These are phyloP conservation scores for Fusarium lyarnte DNA, from an alignment of 2,329 filamentous ascomycete species.

Conservation along the genomic window DNA sequence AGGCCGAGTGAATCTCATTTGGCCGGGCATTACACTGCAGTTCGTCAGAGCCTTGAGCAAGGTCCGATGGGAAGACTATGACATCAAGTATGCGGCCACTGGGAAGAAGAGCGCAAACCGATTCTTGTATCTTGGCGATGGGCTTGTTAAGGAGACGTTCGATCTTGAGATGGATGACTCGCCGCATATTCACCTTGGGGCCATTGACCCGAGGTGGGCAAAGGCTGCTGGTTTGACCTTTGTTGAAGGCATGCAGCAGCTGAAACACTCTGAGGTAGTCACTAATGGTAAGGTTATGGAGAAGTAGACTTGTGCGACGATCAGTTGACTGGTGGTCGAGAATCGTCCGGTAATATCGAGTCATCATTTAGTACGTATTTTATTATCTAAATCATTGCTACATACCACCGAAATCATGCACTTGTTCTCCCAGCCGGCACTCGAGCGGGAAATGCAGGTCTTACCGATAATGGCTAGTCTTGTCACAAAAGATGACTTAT, in stretches of 20 bases:
- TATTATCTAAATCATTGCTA: too few relatives aligned
- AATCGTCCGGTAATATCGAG: too few relatives aligned
- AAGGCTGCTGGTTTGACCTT: not conserved
- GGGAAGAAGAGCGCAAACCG: not conserved
- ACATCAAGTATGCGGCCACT: not conserved
- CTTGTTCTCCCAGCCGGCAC: too few relatives aligned
- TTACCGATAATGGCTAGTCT: not conserved
- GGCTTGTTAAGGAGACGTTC: not conserved
- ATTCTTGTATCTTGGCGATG: not conserved
- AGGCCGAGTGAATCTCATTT: not conserved
- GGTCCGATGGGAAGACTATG: not conserved
- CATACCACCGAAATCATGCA: too few relatives aligned
- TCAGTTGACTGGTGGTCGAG: too few relatives aligned
- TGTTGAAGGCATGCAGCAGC: fast-evolving
- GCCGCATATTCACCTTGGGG: not conserved
- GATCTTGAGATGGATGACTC: not conserved
- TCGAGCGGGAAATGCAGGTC: not conserved
- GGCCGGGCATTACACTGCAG: not conserved
- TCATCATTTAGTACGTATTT: too few relatives aligned
- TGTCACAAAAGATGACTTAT: not conserved
- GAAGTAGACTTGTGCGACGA: too few relatives aligned
- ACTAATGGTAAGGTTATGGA: not conserved
- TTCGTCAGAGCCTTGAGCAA: not conserved
- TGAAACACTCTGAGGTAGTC: fast-evolving
- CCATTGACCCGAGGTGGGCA: not conserved